Evolutionary conservation across 2,329 filamentous ascomycete genomes (phyloP).

Genomic region (Colletotrichum tamarilloi): DNA sequence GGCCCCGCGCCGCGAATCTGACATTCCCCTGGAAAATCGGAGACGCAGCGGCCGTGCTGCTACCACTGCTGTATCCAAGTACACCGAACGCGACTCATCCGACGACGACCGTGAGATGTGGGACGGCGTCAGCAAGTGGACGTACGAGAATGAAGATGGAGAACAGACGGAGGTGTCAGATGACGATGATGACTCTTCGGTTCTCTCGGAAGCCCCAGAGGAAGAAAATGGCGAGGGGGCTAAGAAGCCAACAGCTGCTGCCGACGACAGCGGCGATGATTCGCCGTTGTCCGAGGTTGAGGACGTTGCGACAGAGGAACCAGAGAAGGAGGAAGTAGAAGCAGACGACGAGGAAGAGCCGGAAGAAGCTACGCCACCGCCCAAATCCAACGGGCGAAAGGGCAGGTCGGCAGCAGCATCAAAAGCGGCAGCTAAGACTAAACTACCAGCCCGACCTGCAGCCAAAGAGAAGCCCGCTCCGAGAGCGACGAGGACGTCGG

Average conservation of each 20-base stretch:
- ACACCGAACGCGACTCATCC: constrained; percentile 67
- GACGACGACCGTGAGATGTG: constrained; percentile 72
- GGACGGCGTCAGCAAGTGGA: constrained; percentile 69
- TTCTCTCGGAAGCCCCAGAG: constrained; percentile 23
- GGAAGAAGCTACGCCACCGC: constrained; percentile 26
- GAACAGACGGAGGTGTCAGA: constrained; percentile 40
- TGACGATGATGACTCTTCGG: constrained; percentile 17
- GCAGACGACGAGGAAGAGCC: constrained; percentile 34
- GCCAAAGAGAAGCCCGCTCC: constrained; percentile 34
- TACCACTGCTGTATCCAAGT: constrained; percentile 51
- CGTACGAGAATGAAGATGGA: constrained; percentile 58
- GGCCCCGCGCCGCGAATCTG: constrained; percentile 39
- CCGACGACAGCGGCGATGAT: constrained; percentile 33
- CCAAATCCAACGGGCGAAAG: constrained; percentile 35
- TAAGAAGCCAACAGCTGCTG: constrained; percentile 31
- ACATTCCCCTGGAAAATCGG: constrained; percentile 52
- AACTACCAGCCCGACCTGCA: constrained; percentile 34
- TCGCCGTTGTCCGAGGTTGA: constrained; percentile 29
- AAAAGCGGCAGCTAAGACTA: constrained; percentile 26
- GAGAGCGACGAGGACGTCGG: constrained; percentile 20
- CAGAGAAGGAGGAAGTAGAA: constrained; percentile 36
- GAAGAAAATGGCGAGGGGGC: constrained; percentile 32
- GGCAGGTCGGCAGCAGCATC: constrained; percentile 20
- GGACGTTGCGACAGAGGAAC: constrained; percentile 34
- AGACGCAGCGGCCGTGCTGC: constrained; percentile 64